A percentile compares a stretch with the other conserved stretches of the same genome.
These are phyloP conservation scores for Afroboletus lepidellus DNA, from an alignment of 1,284 basidiomycete genomes.

Conservation along the genomic window DNA sequence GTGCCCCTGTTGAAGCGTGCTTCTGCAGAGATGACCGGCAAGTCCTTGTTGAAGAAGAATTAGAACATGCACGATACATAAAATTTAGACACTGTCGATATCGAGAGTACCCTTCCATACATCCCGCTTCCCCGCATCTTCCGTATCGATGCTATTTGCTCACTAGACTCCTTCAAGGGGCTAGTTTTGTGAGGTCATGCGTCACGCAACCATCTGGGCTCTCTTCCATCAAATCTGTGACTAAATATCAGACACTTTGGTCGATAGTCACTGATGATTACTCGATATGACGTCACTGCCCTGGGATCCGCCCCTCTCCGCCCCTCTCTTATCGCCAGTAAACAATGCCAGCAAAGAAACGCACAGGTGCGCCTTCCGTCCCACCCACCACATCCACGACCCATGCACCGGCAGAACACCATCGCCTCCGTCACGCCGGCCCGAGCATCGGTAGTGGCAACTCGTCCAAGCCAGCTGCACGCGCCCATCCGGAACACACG, in stretches of 20 bases:
- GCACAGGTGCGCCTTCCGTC: conserved; percentile 8
- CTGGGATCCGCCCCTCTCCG: not conserved
- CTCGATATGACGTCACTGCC: conserved; percentile 23
- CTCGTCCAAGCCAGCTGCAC: conserved; percentile 2
- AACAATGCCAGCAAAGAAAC: conserved; percentile 25
- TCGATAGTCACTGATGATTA: conserved; percentile 4
- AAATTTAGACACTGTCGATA: not conserved
- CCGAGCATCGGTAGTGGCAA: conserved; percentile 8
- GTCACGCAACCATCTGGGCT: too few relatives aligned
- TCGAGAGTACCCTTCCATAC: too few relatives aligned
- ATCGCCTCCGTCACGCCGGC: conserved; percentile 20
- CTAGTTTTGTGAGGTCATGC: too few relatives aligned
- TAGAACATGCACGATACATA: not conserved
- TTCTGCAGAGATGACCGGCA: conserved; percentile 29
- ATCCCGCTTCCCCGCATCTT: too few relatives aligned
- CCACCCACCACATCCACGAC: conserved; percentile 15
- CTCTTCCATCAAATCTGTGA: too few relatives aligned
- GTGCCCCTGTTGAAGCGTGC: conserved; percentile 47
- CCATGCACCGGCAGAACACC: conserved; percentile 12
- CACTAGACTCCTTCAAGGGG: too few relatives aligned
- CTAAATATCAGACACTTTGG: too few relatives aligned
- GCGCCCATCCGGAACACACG: not conserved
- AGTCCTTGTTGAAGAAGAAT: conserved; percentile 27
- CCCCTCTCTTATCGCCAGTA: not conserved
- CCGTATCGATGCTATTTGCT: too few relatives aligned